Percentiles rank a stretch among this genome's conserved stretches.
Evolutionary conservation across 1,284 basidiomycete genomes (phyloP).

Genomic region (Ustilago bromivora): DNA sequence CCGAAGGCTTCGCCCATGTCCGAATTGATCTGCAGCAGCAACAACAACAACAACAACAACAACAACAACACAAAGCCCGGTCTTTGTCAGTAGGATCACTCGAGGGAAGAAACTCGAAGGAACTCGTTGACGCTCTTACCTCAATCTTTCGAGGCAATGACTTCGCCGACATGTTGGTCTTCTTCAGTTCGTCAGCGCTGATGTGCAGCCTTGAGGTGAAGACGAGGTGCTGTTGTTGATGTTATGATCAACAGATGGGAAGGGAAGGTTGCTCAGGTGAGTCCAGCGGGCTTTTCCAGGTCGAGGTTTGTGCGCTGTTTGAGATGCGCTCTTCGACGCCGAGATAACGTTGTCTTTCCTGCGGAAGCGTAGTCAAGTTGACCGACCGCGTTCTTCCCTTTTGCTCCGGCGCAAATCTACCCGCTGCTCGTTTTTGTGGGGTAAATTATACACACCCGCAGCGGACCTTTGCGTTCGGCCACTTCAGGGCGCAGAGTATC

Average conservation of each 20-base stretch:
- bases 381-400: too few species aligned
- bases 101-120: not conserved
- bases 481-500: not conserved
- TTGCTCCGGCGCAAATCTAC: not conserved
- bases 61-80: too few species aligned
- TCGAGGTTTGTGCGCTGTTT: slow-evolving; percentile 12
- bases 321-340: slow-evolving; percentile 12
- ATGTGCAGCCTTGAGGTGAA: not conserved
- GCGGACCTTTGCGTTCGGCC: not conserved
- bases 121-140: not conserved
- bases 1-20: slow-evolving; percentile 47
- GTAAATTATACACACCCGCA: not conserved
- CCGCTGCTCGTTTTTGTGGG: slow-evolving; percentile 1
- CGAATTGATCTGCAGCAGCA: slow-evolving; percentile 19
- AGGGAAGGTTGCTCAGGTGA: not conserved
- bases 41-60: not conserved
- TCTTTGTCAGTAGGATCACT: too few species aligned
- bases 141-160: slow-evolving; percentile 21
- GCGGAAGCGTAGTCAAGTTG: too few species aligned
- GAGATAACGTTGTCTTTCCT: slow-evolving; percentile 4
- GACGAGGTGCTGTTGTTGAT: not conserved
- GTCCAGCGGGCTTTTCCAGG: not conserved
- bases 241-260: not conserved
- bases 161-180: slow-evolving; percentile 12
- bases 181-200: not conserved